Evolutionary conservation across 2,329 filamentous ascomycete species (phyloP), one percentile per base, ranked within the genome.

Genomic region (Arthrobotrys sphaeroides): DNA sequence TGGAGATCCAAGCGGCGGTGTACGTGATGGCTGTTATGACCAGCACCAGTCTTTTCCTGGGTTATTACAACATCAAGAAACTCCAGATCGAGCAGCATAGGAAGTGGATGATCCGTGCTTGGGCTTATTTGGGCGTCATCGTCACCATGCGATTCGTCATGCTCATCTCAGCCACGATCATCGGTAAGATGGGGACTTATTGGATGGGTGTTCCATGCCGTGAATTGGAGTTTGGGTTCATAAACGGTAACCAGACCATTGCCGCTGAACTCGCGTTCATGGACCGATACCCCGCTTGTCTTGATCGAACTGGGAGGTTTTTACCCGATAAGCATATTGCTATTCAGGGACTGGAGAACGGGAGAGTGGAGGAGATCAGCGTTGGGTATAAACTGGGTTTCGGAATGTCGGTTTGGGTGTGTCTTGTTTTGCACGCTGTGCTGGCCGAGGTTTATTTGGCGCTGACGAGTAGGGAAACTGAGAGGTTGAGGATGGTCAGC

Each of bases 61-160:
- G 87, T 0, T 85, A 84, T 31, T 82, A 85, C 79, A 89, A 89
- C 76, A 85, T 90, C 80, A 89, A 87, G 80, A 82, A 83, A 1
- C 80, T 89, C 1, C 88, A 89, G 78, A 87, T 91, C 55, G 87
- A 89, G 31, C 85, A 89, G 78, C 88, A 90, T 74, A 84, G 88
- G 0, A 86, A 87, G 1, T 90, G 88, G 88, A 90, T 90, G 88
- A 78, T 90, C 28, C 81, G 88, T 20, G 83, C 85, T 5, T 86
- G 85, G 85, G 82, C 85, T 40, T 85, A 85, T 55, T 73, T 81
- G 69, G 78, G 67, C 9, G 78, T 72, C 36, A 81, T 81, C 65
- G 80, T 81, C 43, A 81, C 81, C 10, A 72, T 78, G n/a, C 69
- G 80, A 18, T 67, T 81, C n/a, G 78, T 80, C 9, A 60, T 78